Percentiles rank a stretch among this genome's conserved stretches.
Conservation (phyloP, 768 basidiomycete genomes). For the Pleurotus ostreatus region DNA sequence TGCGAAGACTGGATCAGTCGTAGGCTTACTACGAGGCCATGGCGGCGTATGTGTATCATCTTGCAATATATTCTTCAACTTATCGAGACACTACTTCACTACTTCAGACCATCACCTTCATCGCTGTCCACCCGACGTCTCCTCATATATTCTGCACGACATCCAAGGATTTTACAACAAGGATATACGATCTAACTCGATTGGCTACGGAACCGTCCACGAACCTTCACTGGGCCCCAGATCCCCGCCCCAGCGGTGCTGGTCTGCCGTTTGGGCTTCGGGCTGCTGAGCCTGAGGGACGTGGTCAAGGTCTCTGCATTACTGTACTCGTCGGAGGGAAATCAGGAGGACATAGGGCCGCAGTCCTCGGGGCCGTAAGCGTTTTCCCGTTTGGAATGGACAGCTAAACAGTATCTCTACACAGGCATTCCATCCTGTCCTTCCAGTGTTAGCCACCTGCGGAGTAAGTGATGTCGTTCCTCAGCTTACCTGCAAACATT, state of each 20-base stretch:
- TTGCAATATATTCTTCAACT: neutral
- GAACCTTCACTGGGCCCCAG: slow-evolving; percentile 61
- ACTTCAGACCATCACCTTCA: slow-evolving; percentile 56
- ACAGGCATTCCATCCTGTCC: slow-evolving; percentile 64
- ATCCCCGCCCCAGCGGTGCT: slow-evolving; percentile 43
- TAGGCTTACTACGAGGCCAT: slow-evolving; percentile 60
- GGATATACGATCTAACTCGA: slow-evolving; percentile 62
- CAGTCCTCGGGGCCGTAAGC: slow-evolving; percentile 62
- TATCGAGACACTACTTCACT: neutral
- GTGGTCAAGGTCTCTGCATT: slow-evolving; percentile 60
- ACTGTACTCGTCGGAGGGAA: slow-evolving; percentile 64
- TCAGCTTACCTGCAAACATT: neutral
- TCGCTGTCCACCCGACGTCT: slow-evolving; percentile 56
- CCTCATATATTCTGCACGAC: slow-evolving; percentile 67
- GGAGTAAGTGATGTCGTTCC: slow-evolving; percentile 46
- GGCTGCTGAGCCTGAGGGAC: slow-evolving; percentile 54
- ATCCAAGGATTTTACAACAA: slow-evolving; percentile 64
- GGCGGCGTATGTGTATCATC: slow-evolving; percentile 54
- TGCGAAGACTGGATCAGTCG: slow-evolving; percentile 30
- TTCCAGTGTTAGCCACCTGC: slow-evolving; percentile 71
- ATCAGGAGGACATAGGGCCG: slow-evolving; percentile 70
- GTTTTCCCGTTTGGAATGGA: neutral
- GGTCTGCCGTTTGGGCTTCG: slow-evolving; percentile 71
- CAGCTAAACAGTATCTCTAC: neutral
- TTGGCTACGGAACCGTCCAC: slow-evolving; percentile 26